Base-by-base conservation (phyloP, 2,329 filamentous ascomycete species). In the Anthostomella pinea region DNA sequence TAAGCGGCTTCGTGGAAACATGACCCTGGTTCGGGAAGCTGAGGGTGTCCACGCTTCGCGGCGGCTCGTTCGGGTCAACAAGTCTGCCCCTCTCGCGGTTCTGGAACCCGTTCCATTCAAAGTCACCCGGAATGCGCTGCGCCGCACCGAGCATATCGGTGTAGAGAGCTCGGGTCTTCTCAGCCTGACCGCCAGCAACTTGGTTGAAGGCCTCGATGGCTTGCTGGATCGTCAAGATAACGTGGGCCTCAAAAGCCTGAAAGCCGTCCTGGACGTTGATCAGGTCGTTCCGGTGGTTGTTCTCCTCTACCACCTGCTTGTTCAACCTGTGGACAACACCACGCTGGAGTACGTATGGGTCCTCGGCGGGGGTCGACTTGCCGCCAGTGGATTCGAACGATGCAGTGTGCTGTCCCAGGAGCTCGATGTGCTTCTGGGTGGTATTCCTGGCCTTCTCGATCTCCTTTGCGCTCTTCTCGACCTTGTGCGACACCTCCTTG, bases 401-500 rank as follows among this genome's bases (percentile, higher is more conserved):
- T 8, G 90, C 88, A 1, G 88, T 81, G 54, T 95, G 81, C 66
- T 93, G 85, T 24, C 87, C 90, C 1, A 98, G 81, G 16, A 95
- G 76, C 68, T 98, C 91, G 46, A 98, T 95, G 52, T 96, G 88
- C 70, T 95, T 96, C 69, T 98, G 91, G 0, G 91, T 96, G 6
- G 68, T 70, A 52, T 81, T 80, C 43, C 91, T 85, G 7, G 87
- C 82, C 70, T 95, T 96, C 45, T 95, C 88, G 15, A 98, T 89
- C 33, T 87, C 81, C 69, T 97, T 98, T 49, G 86, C 81, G 11
- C 83, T 79, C 71, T 94, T 95, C 43, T 81, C 77, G 15, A 86
- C 87, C 7, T 91, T 90, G 44, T 81, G 75, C 27, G 78, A 75
- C 32, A 98, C 76, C 66, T 96, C 90, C 72, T 97, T 97, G 46